A percentile compares a stretch with the other conserved stretches of the same genome.
Evolutionary conservation across 257 asterid species (phyloP).

Genomic region (Nicotiana benthamiana): DNA sequence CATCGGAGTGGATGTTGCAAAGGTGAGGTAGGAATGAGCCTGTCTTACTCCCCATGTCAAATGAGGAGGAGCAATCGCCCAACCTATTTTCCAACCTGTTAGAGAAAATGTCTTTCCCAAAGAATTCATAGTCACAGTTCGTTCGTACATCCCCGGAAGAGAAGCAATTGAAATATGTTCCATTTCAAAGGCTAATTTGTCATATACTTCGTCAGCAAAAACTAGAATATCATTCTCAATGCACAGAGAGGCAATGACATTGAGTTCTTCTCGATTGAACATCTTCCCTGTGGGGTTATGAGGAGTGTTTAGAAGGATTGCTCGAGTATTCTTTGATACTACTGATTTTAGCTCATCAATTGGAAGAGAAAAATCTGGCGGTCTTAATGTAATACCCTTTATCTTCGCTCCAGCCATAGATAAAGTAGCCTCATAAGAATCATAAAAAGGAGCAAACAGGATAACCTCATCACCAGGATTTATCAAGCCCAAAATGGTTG

Average conservation of each 20-base stretch:
- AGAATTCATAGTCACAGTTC: slow-evolving; percentile 82
- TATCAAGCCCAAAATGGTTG: slow-evolving; percentile 80
- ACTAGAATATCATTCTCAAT: slow-evolving; percentile 68
- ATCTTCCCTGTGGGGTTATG: slow-evolving; percentile 97
- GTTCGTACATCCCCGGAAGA: slow-evolving; percentile 76
- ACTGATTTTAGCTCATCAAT: slow-evolving; percentile 66
- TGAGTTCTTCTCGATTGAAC: slow-evolving; percentile 71
- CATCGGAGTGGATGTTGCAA: slow-evolving; percentile 96
- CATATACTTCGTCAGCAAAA: slow-evolving; percentile 83
- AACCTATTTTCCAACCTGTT: slow-evolving; percentile 97
- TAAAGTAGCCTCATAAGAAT: slow-evolving; percentile 87
- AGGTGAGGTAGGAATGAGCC: slow-evolving; percentile 82
- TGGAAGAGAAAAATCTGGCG: slow-evolving; percentile 76
- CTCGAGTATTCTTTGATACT: slow-evolving; percentile 69
- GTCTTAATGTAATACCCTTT: slow-evolving; percentile 57
- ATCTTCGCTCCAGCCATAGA: slow-evolving; percentile 95
- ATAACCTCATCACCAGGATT: slow-evolving; percentile 94
- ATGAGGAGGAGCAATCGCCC: slow-evolving; percentile 95
- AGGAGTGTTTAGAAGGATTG: slow-evolving; percentile 81
- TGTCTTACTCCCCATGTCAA: slow-evolving; percentile 91
- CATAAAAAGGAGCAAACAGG: slow-evolving; percentile 91
- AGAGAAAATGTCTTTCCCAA: slow-evolving; percentile 91
- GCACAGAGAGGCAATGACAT: slow-evolving; percentile 60
- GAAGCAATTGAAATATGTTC: slow-evolving; percentile 90
- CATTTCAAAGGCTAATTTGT: slow-evolving; percentile 84